Conservation (phyloP, 1,139 yeast genomes). For the Kodamaea ohmeri region DNA sequence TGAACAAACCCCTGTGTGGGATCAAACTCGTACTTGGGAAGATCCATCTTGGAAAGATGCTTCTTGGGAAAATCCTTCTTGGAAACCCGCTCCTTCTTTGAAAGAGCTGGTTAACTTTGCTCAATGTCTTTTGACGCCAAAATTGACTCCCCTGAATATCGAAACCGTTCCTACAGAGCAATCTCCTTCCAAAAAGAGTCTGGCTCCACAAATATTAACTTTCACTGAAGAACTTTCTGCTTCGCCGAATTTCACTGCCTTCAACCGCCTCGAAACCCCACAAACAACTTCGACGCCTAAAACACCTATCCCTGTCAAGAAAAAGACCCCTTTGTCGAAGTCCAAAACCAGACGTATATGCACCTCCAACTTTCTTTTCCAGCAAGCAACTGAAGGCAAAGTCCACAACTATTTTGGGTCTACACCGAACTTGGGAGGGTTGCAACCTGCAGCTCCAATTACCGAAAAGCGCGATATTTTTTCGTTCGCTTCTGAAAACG, state of each 20-base stretch:
- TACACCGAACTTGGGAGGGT: neutral
- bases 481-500: constrained; percentile 5
- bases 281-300: constrained; percentile 7
- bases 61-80: neutral
- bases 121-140: constrained; percentile 3
- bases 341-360: constrained; percentile 15
- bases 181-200: too few relatives aligned
- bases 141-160: neutral
- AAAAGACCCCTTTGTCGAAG: constrained; percentile 3
- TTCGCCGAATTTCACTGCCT: too few relatives aligned
- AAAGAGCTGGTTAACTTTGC: neutral
- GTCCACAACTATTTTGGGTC: neutral
- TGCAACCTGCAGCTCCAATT: neutral
- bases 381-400: constrained; percentile 9
- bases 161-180: neutral
- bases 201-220: too few relatives aligned
- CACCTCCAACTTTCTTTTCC: constrained; percentile 17
- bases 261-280: too few relatives aligned
- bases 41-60: neutral
- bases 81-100: neutral
- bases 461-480: neutral
- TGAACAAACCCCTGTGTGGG: too few relatives aligned
- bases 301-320: constrained; percentile 7
- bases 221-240: too few relatives aligned
- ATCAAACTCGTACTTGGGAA: neutral